Evolutionary conservation across 495 filamentous ascomycete species (phyloP).

Genomic region (Cladorrhinum samala): DNA sequence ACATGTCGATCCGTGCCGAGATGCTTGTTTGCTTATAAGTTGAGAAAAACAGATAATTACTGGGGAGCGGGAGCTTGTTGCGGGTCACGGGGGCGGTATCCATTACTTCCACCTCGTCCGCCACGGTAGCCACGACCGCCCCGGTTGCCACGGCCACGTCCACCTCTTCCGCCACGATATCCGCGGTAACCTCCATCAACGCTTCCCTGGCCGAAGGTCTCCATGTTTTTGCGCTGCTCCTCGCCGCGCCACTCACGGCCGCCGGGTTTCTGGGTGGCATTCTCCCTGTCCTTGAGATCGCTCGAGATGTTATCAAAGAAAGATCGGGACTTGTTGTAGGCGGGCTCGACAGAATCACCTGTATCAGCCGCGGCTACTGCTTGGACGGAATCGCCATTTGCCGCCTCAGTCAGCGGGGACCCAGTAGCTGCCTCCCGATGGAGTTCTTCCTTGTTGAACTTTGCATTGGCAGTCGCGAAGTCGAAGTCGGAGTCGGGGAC

Average conservation of each 20-base stretch:
- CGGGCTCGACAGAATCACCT: constrained; percentile 31
- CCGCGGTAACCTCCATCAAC: constrained; percentile 80
- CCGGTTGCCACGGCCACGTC: constrained; percentile 59
- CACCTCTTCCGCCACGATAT: constrained; percentile 65
- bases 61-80: constrained; percentile 19
- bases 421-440: constrained; percentile 87
- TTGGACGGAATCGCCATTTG: constrained; percentile 29
- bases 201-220: constrained; percentile 97
- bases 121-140: constrained; percentile 45
- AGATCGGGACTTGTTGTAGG: constrained; percentile 76
- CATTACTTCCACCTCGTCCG: constrained; percentile 38
- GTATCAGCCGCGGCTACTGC: constrained; percentile 31
- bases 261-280: constrained; percentile 54
- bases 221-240: constrained; percentile 91
- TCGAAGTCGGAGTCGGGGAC: constrained; percentile 88
- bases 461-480: constrained; percentile 86
- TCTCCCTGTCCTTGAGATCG: constrained; percentile 85
- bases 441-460: constrained; percentile 96
- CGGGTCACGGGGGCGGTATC: constrained; percentile 16
- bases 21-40: neutral
- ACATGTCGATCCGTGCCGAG: constrained; percentile 6
- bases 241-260: constrained; percentile 91
- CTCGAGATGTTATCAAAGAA: constrained; percentile 99
- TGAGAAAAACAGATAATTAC: constrained; percentile 12
- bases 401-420: constrained; percentile 56